Evolutionary conservation across 208 protist genomes (phyloP), one percentile per base, ranked within the genome.

Genomic region (Crithidia expoeki): DNA sequence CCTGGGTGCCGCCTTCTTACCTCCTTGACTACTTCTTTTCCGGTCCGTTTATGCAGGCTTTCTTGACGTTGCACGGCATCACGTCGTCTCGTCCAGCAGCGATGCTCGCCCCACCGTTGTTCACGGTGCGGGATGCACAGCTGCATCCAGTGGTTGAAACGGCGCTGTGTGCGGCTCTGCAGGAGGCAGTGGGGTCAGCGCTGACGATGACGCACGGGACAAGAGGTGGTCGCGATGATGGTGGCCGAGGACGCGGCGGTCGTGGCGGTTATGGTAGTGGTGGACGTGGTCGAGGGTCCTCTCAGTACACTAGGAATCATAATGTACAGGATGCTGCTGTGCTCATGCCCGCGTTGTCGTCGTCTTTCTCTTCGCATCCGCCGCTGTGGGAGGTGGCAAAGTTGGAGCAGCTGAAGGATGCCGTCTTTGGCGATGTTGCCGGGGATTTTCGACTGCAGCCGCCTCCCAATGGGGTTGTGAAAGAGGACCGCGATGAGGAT

Each of bases 21-120:
- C 64, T 82, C 63, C 61, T 84, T 0, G 68, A 87, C 42, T 74
- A 80, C 51, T 85, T 84, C 61, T 74, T 81, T 44, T 72, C 77
- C 0, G 64, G 66, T 17, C 70, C 58, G 25, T 90, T 90, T 61
- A 59, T 84, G 33, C 64, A 69, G 14, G 67, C 64, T 11, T 86
- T 83, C 47, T 42, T 68, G 27, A 61, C 67, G 44, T 17, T 92
- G 58, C 79, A 92, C 72, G 51, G 70, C 25, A 76, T 92, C 28
- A 61, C 69, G 32, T 81, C 78, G 32, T 86, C 80, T 0, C 70
- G 79, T 2, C 32, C 68, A 33, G 53, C 51, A 14, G 42, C 62
- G 16, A 6, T 34, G 40, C 73, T 83, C 46, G 80, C 76, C 14
- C 84, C 87, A 14, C 84, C 87, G 16, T 66, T 85, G 25, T 42